Conservation (phyloP, 257 asterid species). For the Lycium barbarum region DNA sequence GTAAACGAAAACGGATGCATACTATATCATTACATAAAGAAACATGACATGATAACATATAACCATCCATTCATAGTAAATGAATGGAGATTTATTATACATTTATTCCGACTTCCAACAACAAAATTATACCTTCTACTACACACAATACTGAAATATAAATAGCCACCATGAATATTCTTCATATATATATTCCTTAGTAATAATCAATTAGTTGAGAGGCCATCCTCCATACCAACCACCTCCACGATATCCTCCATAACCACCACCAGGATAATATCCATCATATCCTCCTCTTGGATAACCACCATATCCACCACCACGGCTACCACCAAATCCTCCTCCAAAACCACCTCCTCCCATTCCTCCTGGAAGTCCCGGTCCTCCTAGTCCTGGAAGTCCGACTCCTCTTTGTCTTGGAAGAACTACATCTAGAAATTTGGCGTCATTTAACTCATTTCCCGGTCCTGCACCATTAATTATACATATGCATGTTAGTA, state of each 20-base stretch:
- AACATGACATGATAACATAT: no score
- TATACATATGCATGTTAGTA: background rate
- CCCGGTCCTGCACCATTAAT: background rate
- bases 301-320: background rate
- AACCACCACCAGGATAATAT: background rate
- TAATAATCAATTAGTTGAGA: background rate
- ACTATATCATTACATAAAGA: no score
- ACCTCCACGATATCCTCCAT: background rate
- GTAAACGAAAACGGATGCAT: no score
- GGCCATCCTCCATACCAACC: conserved; percentile 22
- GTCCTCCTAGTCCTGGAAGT: background rate
- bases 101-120: no score
- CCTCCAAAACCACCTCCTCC: background rate
- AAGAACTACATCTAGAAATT: background rate
- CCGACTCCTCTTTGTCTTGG: background rate
- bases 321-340: no score
- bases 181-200: background rate
- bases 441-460: background rate
- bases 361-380: background rate
- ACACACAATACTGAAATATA: background rate
- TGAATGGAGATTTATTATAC: no score
- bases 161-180: no score
- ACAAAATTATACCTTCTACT: background rate
- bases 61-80: no score
- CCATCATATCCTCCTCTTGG: background rate